Conservation (phyloP, 495 filamentous ascomycete genomes). For the Aspergillus conjunctus region DNA sequence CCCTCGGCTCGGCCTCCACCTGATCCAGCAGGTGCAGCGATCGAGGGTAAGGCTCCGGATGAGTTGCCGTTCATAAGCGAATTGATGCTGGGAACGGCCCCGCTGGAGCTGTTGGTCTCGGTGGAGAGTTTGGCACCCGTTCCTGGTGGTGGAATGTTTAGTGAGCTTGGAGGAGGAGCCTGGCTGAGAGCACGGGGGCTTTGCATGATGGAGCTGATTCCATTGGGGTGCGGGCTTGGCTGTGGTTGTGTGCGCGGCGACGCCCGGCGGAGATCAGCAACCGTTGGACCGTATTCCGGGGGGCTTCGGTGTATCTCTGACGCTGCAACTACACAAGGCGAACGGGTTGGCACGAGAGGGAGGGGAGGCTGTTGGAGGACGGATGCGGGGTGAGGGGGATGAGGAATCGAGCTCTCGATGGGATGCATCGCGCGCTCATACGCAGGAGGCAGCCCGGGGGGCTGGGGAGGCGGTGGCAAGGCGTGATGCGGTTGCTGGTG, state of each 20-base stretch:
- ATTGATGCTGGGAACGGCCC: slow-evolving; percentile 54
- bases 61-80: slow-evolving; percentile 54
- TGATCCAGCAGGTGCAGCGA: slow-evolving; percentile 29
- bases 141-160: slow-evolving; percentile 32
- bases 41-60: slow-evolving; percentile 44
- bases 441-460: slow-evolving; percentile 27
- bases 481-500: slow-evolving; percentile 32
- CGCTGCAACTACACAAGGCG: slow-evolving; percentile 39
- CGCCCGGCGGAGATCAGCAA: slow-evolving; percentile 36
- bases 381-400: slow-evolving; percentile 28
- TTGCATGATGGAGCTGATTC: slow-evolving; percentile 17
- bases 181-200: slow-evolving; percentile 41
- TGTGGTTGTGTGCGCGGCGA: slow-evolving; percentile 42
- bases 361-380: slow-evolving; percentile 24
- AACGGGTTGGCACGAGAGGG: slow-evolving; percentile 35
- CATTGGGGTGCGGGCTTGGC: slow-evolving; percentile 33
- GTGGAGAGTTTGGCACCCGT: slow-evolving; percentile 25
- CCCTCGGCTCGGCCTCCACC: slow-evolving; percentile 42
- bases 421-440: slow-evolving; percentile 42
- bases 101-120: slow-evolving; percentile 32
- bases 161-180: slow-evolving; percentile 30
- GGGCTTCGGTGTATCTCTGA: slow-evolving; percentile 38
- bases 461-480: slow-evolving; percentile 32
- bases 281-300: slow-evolving; percentile 31
- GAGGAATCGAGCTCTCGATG: slow-evolving; percentile 32